These are phyloP conservation scores for Penicillium lividum DNA, from an alignment of 495 filamentous ascomycete genomes.

Conservation along the genomic window DNA sequence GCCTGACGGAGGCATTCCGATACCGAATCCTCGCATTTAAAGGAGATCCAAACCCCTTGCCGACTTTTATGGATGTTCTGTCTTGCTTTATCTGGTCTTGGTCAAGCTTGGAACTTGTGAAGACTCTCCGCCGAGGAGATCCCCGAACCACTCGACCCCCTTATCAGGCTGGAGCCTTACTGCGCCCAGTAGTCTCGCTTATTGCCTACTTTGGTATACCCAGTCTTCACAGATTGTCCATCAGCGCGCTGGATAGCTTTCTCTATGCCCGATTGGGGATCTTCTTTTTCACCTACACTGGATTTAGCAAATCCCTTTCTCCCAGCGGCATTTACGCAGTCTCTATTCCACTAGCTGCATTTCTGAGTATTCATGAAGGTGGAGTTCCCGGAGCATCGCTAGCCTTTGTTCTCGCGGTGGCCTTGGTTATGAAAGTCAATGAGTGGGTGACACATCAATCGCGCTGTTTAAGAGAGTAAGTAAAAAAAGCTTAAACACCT, in stretches of 20 bases:
- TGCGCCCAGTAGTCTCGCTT: not conserved
- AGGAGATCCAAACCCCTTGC: not conserved
- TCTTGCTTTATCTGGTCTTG: slow-evolving; percentile 8
- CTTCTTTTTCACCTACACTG: slow-evolving; percentile 6
- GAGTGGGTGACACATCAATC: slow-evolving; percentile 10
- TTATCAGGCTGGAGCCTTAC: slow-evolving; percentile 1
- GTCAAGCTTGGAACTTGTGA: slow-evolving; percentile 9
- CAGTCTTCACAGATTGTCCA: slow-evolving; percentile 5
- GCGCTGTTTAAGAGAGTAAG: not conserved
- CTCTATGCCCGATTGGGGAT: slow-evolving; percentile 10
- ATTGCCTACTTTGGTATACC: not conserved
- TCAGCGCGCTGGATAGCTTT: slow-evolving; percentile 5
- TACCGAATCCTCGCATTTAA: not conserved
- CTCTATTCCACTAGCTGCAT: slow-evolving; percentile 4
- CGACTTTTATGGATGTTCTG: not conserved
- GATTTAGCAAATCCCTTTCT: not conserved
- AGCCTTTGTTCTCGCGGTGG: not conserved
- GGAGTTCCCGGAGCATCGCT: slow-evolving; percentile 3
- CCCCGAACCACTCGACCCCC: not conserved
- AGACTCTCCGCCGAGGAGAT: slow-evolving; percentile 5
- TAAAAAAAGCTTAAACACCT: no score
- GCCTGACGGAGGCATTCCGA: not conserved
- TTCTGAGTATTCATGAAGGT: slow-evolving; percentile 2
- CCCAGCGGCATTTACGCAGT: slow-evolving; percentile 1
- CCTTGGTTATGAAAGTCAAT: slow-evolving; percentile 2